These are phyloP conservation scores for Botrytis galanthina DNA, from an alignment of 2,329 filamentous ascomycete species.

Conservation along the genomic window DNA sequence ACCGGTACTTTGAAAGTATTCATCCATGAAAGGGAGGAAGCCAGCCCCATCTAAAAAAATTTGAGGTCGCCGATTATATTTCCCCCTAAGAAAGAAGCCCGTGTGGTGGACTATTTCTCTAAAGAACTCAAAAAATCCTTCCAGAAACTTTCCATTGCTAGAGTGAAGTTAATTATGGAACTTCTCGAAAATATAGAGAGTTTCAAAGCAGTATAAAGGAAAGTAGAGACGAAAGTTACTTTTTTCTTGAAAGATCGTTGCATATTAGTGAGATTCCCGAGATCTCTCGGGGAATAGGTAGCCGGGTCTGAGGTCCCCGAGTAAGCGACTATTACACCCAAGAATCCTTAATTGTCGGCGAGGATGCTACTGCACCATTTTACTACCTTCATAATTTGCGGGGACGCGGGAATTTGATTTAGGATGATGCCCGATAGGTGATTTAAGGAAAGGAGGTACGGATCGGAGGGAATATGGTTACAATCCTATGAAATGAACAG, in stretches of 20 bases:
- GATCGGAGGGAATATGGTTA: slow-evolving; percentile 5
- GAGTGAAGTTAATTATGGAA: neutral
- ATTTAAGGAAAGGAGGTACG: neutral
- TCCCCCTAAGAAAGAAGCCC: slow-evolving; percentile 8
- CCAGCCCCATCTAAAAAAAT: slow-evolving; percentile 7
- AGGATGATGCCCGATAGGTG: slow-evolving; percentile 15
- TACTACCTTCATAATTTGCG: neutral
- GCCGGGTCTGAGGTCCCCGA: slow-evolving; percentile 21
- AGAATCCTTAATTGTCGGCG: slow-evolving; percentile 14
- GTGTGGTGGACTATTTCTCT: neutral
- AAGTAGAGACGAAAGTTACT: neutral
- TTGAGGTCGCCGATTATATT: slow-evolving; percentile 22
- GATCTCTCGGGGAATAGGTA: slow-evolving; percentile 20
- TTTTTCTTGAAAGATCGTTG: slow-evolving; percentile 2
- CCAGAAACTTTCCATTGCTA: neutral
- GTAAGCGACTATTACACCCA: neutral
- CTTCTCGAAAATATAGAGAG: neutral
- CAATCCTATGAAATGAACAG: slow-evolving; percentile 2
- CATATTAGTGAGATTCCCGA: slow-evolving; percentile 19
- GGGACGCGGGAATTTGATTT: slow-evolving; percentile 1
- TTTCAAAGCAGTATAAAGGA: neutral
- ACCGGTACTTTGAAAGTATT: slow-evolving; percentile 3
- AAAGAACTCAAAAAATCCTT: neutral
- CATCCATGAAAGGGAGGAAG: slow-evolving; percentile 4
- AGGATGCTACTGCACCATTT: slow-evolving; percentile 15